phyloP scores from a whole-genome alignment of 495 filamentous ascomycete genomes.

The Penicillium longicatenatum region DNA sequence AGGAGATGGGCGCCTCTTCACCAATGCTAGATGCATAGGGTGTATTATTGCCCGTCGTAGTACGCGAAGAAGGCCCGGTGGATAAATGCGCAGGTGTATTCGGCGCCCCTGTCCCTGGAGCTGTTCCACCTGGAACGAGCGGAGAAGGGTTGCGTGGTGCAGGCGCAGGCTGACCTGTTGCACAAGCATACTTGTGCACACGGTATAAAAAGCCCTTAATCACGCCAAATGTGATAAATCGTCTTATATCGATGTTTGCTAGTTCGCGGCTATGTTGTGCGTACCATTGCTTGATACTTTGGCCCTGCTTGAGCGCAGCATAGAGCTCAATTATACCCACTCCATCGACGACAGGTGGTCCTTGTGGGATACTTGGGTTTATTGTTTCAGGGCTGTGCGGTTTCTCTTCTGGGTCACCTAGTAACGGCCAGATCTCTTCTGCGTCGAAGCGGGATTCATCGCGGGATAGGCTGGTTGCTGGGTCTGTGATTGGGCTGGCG shows the following conservation, averaged over 20 bases:
- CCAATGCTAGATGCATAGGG: constrained; percentile 40
- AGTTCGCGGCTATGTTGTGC: constrained; percentile 67
- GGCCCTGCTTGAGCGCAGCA: constrained; percentile 72
- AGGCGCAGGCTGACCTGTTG: constrained; percentile 47
- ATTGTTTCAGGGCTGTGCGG: neutral
- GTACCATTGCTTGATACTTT: constrained; percentile 81
- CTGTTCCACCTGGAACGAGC: constrained; percentile 1
- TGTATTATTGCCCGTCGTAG: constrained; percentile 40
- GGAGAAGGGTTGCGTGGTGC: constrained; percentile 27
- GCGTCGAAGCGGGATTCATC: constrained; percentile 33
- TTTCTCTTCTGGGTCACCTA: constrained; percentile 28
- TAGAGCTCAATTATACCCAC: constrained; percentile 63
- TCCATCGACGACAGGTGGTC: constrained; percentile 34
- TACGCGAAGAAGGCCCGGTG: constrained; percentile 37
- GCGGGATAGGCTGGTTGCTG: constrained; percentile 20
- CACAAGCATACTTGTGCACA: constrained; percentile 85
- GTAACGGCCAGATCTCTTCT: constrained; percentile 49
- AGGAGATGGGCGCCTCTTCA: constrained; percentile 30
- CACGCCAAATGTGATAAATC: constrained; percentile 92
- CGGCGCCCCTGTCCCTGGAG: neutral
- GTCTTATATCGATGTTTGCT: constrained; percentile 76
- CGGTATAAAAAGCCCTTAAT: constrained; percentile 96
- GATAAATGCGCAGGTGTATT: constrained; percentile 16
- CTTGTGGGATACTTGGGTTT: neutral
- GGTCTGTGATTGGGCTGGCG: constrained; percentile 24